A percentile compares a stretch with the other conserved stretches of the same genome.
These are phyloP conservation scores for Vitis rupestris DNA, from an alignment of 164 flowering plant genomes.

Conservation along the genomic window DNA sequence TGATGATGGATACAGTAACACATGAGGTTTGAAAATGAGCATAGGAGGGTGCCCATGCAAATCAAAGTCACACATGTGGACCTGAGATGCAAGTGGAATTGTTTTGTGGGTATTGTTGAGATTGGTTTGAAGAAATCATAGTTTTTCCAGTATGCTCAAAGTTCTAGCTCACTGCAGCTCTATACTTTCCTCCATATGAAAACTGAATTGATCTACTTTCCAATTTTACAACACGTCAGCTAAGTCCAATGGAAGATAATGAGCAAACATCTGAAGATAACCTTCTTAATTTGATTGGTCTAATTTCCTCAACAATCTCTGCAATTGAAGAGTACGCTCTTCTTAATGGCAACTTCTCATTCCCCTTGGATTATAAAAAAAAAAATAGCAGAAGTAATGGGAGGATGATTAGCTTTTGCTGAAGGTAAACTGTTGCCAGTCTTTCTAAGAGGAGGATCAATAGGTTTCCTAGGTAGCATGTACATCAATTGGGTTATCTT, in stretches of 20 bases:
- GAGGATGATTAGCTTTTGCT: constrained; percentile 24
- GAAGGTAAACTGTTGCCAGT: constrained; percentile 18
- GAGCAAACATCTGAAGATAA: constrained; percentile 63
- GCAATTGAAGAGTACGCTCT: constrained; percentile 57
- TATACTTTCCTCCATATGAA: constrained; percentile 76
- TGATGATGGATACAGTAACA: too few species aligned
- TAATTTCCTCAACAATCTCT: constrained; percentile 47
- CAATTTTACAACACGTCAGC: constrained; percentile 74
- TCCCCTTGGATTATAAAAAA: constrained; percentile 23
- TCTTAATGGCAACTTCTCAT: constrained; percentile 39
- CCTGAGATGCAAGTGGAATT: too few species aligned
- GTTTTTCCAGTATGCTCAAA: constrained; percentile 39
- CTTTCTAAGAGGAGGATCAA: constrained; percentile 41
- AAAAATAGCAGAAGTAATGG: constrained; percentile 19
- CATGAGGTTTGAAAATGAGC: too few species aligned
- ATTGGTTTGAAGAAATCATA: background rate
- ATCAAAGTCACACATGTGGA: too few species aligned
- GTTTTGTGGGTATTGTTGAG: background rate
- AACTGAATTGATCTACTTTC: constrained; percentile 81
- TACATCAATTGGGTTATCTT: constrained; percentile 16
- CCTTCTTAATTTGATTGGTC: constrained; percentile 66
- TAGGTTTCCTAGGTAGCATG: constrained; percentile 29
- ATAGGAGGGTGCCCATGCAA: too few species aligned
- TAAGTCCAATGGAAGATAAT: constrained; percentile 68
- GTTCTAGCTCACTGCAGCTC: constrained; percentile 33